Conservation (phyloP, 352 stramenopile species). For the Phytophthora pluvialis region DNA sequence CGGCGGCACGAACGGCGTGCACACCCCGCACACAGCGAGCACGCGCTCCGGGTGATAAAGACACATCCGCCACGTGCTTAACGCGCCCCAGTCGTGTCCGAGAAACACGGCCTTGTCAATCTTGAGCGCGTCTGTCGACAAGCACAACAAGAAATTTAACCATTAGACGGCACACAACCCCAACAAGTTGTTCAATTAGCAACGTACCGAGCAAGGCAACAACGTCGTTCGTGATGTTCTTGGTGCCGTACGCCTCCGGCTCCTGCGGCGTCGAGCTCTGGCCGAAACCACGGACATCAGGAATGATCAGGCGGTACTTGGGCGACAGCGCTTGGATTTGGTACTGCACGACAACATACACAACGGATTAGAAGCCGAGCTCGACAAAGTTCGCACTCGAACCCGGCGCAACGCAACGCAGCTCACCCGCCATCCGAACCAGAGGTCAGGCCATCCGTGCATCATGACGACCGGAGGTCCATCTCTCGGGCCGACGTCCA, state of each 20-base stretch:
- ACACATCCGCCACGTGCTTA: slow-evolving; percentile 56
- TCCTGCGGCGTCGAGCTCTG: slow-evolving; percentile 51
- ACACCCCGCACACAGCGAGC: slow-evolving; percentile 57
- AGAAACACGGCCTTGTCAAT: slow-evolving; percentile 55
- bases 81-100: slow-evolving; percentile 68
- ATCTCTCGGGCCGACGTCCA: slow-evolving; percentile 54
- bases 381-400: not conserved
- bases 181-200: not conserved
- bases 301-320: slow-evolving; percentile 65
- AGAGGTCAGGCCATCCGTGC: slow-evolving; percentile 71
- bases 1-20: slow-evolving; percentile 58
- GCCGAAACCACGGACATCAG: slow-evolving; percentile 60
- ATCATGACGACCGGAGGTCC: slow-evolving; percentile 57
- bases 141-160: not conserved
- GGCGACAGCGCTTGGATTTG: slow-evolving; percentile 54
- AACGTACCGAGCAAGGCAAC: slow-evolving; percentile 43
- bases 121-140: slow-evolving; percentile 47
- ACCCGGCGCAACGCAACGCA: not conserved
- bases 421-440: slow-evolving; percentile 64
- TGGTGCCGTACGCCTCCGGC: slow-evolving; percentile 49
- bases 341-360: slow-evolving; percentile 31
- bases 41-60: slow-evolving; percentile 65
- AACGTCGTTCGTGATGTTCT: slow-evolving; percentile 56
- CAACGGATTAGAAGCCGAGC: slow-evolving; percentile 2
- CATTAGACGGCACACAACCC: not conserved